phyloP scores from a whole-genome alignment of 306 rosid genomes.

The Lithocarpus polystachyus region DNA sequence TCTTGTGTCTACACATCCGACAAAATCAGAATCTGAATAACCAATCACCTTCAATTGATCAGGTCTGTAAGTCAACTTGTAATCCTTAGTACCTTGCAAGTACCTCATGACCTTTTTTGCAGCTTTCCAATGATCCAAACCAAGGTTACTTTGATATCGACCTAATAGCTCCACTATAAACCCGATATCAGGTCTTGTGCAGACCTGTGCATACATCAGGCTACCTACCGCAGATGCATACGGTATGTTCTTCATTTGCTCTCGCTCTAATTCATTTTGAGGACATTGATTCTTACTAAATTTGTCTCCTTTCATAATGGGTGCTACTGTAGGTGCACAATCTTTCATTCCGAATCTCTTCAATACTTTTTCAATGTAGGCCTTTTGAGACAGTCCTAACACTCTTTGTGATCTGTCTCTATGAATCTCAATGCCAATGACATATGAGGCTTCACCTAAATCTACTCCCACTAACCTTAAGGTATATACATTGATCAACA shows the following conservation, averaged over 20 bases:
- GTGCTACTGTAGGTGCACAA: not conserved
- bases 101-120: not conserved
- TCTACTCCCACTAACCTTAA: not conserved
- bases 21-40: too few species aligned
- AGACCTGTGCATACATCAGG: not conserved
- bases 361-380: not conserved
- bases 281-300: not conserved
- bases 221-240: not conserved
- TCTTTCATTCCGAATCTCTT: not conserved
- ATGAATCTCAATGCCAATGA: not conserved
- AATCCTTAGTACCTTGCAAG: not conserved
- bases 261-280: not conserved
- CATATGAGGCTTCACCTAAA: not conserved
- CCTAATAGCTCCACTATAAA: not conserved
- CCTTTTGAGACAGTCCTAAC: not conserved
- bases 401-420: not conserved
- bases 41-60: not conserved
- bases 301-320: not conserved
- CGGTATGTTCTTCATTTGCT: not conserved
- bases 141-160: not conserved
- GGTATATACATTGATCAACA: not conserved
- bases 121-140: conserved; percentile 8
- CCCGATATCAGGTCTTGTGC: not conserved
- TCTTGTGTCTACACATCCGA: too few species aligned
- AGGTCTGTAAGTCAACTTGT: not conserved